Evolutionary conservation across 2,329 filamentous ascomycete genomes (phyloP), one percentile per base, ranked within the genome.

Genomic region (Byssoonygena ceratinophila): DNA sequence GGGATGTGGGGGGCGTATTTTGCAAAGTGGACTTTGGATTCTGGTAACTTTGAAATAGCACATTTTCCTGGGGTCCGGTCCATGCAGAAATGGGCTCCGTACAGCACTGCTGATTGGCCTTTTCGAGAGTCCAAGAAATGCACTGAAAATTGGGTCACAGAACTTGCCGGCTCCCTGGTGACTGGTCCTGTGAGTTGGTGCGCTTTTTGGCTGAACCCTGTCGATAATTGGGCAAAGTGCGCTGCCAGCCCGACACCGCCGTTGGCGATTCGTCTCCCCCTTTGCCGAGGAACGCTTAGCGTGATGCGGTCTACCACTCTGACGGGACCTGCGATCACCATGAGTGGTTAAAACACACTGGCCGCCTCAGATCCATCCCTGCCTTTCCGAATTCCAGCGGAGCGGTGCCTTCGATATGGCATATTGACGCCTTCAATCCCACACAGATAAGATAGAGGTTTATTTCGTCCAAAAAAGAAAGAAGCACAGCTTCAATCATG

Each of bases 261-360:
- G 36, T 49, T 40, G 36, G 46, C 46, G 25, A 2, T 31, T 18
- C 23, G 34, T 12, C 22, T 22, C 36, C 12, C 31, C 32, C 16
- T 40, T 41, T 49, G 46, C 46, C 46, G 36, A 41, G 46, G 31
- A 40, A 18, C n/a, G 31, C 18, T 29, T 49, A 40, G 39, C 27
- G 39, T 37, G 27, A 14, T 45, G 18, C 37, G 49, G 49, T 45
- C 29, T 45, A 51, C 49, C 49, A 51, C 39, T 45, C 49, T 51
- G 49, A 51, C 31, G 49, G 49, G 49, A 45, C 49, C 18, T 40
- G 37, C 5, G 37, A 40, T 40, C 37, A 51, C 23, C 47, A 5
- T 11, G 32, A 49, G 23, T 34, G 9, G n/a, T 5, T 18, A 47
- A 14, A 16, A 40, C 25, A 43, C 27, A 51, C 23, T 44, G 34